Evolutionary conservation across 306 rosid genomes (phyloP), one percentile per base, ranked within the genome.

Genomic region (Begonia loranthoides): DNA sequence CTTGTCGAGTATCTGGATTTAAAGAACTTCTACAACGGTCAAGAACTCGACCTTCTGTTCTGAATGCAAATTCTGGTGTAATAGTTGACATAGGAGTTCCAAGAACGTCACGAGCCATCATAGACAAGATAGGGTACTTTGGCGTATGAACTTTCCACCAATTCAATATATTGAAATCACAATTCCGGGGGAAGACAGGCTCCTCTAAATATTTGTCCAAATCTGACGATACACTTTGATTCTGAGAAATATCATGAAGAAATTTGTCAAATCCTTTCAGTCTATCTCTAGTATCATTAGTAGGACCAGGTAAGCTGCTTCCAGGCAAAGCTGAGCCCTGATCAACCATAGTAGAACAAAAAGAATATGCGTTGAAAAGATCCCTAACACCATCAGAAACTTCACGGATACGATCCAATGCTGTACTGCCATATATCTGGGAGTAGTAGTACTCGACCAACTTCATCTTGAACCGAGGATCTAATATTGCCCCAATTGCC

Each of bases 141-240:
- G 96, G 99, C n/a, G 73, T 80, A 79, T 92, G 96, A 54, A 92
- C 94, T 68, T 77, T 83, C 96, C 96, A 92, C 99, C 99, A 83
- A 63, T 92, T 92, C 61, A 92, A 63, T 55, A 92, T 66, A 72
- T 78, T 77, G 61, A 92, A 92, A 62, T 92, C 89, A 49, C 88
- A 68, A 63, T 71, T 76, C 11, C 94, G 88, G 12, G 99, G 94
- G 70, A 92, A 86, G 39, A 86, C 81, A 0, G 96, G 96, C 70
- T 92, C 99, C 74, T 86, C 94, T 57, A 90, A 57, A 66, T 90
- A 90, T 76, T 90, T 90, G 66, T 86, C 99, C 57, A 90, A 73
- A 76, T 90, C 96, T 5, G 99, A 78, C 45, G 64, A 57, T 56
- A 66, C 44, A 55, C 68, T 76, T 52, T 86, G 84, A 57, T 84